phyloP scores from a whole-genome alignment of 352 stramenopile species.

The Phytophthora meadii region DNA sequence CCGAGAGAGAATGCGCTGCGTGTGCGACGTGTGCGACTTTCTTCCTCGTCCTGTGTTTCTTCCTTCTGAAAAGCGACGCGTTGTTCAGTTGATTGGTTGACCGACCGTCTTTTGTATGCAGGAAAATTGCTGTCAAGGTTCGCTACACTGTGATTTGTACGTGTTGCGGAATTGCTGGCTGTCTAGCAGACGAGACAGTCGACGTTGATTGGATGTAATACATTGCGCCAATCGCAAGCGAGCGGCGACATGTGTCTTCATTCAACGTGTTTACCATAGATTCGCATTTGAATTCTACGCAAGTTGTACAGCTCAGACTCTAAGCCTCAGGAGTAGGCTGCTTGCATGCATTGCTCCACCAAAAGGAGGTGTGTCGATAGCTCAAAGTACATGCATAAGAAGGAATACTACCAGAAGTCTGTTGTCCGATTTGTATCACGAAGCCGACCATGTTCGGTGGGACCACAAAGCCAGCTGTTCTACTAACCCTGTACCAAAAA shows the following conservation, averaged over 20 bases:
- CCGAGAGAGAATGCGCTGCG: constrained; percentile 10
- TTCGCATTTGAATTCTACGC: constrained; percentile 4
- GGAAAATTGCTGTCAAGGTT: constrained; percentile 26
- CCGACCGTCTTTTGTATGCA: constrained; percentile 32
- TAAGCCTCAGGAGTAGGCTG: too few species aligned
- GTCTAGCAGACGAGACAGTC: constrained; percentile 17
- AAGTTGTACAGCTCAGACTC: not conserved
- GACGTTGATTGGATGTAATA: constrained; percentile 14
- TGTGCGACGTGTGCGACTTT: constrained; percentile 22
- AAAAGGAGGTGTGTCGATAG: not conserved
- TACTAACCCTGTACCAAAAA: not conserved
- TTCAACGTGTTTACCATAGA: constrained; percentile 6
- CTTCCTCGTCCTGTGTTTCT: constrained; percentile 29
- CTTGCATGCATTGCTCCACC: too few species aligned
- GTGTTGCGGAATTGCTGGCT: constrained; percentile 28
- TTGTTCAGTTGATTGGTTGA: constrained; percentile 47
- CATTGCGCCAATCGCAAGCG: constrained; percentile 24
- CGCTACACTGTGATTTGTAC: not conserved
- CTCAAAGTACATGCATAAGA: too few species aligned
- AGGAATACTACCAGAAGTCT: not conserved
- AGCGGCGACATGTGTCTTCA: constrained; percentile 7
- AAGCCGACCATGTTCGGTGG: constrained; percentile 20
- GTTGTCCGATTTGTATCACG: constrained; percentile 1
- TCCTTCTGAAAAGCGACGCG: constrained; percentile 28
- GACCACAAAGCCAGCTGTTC: constrained; percentile 8